These are phyloP conservation scores for Rickenella mellea DNA, from an alignment of 768 basidiomycete species.

Conservation along the genomic window DNA sequence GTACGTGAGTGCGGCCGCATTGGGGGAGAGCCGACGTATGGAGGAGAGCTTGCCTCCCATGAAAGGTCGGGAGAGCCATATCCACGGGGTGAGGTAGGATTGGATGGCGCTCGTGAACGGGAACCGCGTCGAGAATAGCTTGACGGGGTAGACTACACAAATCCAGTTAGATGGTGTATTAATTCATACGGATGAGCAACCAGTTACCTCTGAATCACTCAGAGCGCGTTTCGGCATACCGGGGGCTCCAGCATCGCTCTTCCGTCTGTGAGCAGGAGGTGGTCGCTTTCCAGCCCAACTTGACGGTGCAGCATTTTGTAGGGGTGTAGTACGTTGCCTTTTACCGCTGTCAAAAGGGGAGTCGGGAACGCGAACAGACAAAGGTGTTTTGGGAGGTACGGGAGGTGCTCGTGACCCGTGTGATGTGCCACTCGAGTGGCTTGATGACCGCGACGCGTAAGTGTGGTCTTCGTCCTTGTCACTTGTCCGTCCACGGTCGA, in stretches of 20 bases:
- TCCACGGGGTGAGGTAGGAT: conserved; percentile 39
- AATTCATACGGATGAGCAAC: background rate
- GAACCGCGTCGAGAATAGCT: conserved; percentile 33
- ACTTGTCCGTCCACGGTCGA: conserved; percentile 29
- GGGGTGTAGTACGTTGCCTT: conserved; percentile 62
- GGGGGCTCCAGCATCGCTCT: conserved; percentile 62
- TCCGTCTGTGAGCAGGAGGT: conserved; percentile 54
- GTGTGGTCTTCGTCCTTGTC: conserved; percentile 24
- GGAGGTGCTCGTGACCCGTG: conserved; percentile 25
- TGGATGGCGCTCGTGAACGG: conserved; percentile 59
- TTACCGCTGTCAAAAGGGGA: conserved; percentile 65
- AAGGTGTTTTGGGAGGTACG: conserved; percentile 44
- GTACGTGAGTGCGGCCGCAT: conserved; percentile 57
- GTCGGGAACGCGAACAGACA: conserved; percentile 17
- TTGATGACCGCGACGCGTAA: conserved; percentile 42
- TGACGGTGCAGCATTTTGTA: conserved; percentile 52
- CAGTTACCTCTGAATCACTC: conserved; percentile 69
- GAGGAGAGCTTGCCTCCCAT: conserved; percentile 27
- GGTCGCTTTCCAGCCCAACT: conserved; percentile 64
- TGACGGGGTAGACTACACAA: conserved; percentile 30
- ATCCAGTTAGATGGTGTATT: conserved; percentile 2
- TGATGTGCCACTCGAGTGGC: conserved; percentile 40
- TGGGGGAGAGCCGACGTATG: conserved; percentile 28
- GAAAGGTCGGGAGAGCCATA: conserved; percentile 31
- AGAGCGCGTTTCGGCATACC: conserved; percentile 25